A percentile compares a stretch with the other conserved stretches of the same genome.
These are phyloP conservation scores for Spergularia marina DNA, from an alignment of 148 eudicot genomes.

Conservation along the genomic window DNA sequence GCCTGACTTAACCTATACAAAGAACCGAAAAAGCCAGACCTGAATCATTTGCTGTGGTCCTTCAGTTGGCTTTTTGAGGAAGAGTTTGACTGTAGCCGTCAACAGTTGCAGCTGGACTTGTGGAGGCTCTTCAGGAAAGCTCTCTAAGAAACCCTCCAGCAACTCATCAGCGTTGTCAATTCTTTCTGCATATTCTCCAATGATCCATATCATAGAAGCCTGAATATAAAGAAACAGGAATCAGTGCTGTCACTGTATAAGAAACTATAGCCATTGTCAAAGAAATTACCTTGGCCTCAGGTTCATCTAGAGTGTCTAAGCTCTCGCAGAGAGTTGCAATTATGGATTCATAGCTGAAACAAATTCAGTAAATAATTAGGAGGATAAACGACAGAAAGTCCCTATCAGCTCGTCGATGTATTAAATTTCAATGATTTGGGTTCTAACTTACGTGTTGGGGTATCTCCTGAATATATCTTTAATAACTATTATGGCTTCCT, in stretches of 20 bases:
- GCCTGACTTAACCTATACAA: background rate
- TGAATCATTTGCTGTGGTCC: slow-evolving; percentile 99
- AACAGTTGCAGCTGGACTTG: slow-evolving; percentile 95
- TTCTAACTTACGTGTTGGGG: slow-evolving; percentile 77
- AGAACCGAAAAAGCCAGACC: slow-evolving; percentile 34
- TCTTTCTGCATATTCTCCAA: slow-evolving; percentile 99
- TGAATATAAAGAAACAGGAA: slow-evolving; percentile 25
- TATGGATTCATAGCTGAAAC: slow-evolving; percentile 85
- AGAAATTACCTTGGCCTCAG: slow-evolving; percentile 90
- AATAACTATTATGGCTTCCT: slow-evolving; percentile 97
- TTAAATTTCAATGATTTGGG: background rate
- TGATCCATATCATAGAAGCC: slow-evolving; percentile 99
- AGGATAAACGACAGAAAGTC: background rate
- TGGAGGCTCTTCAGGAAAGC: slow-evolving; percentile 93
- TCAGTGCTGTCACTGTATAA: slow-evolving; percentile 8
- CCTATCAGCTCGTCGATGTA: background rate
- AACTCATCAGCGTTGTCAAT: slow-evolving; percentile 99
- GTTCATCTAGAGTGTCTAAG: slow-evolving; percentile 95
- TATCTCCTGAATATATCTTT: slow-evolving; percentile 98
- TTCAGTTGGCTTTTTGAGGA: slow-evolving; percentile 97
- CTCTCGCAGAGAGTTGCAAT: slow-evolving; percentile 99
- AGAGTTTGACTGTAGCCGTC: slow-evolving; percentile 93
- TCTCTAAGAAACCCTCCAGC: slow-evolving; percentile 93
- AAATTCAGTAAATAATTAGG: slow-evolving; percentile 15
- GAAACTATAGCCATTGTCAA: slow-evolving; percentile 18